Percentiles rank a stretch among this genome's conserved stretches.
phyloP scores from a whole-genome alignment of 345 rosid species.

The Raphanus sativus region DNA sequence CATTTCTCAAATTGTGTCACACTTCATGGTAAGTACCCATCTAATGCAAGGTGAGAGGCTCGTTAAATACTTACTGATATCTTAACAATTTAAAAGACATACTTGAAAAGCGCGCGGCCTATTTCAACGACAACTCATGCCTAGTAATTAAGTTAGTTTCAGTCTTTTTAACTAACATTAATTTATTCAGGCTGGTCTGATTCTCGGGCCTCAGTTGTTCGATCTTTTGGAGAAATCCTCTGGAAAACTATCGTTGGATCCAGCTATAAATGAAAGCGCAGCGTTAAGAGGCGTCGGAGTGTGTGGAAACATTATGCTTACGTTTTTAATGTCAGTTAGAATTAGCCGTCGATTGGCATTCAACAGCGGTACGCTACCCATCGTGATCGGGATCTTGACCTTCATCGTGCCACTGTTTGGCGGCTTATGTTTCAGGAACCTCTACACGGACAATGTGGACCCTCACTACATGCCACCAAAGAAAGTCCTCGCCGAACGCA shows the following conservation, averaged over 20 bases:
- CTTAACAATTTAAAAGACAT: not conserved
- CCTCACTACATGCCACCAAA: slow-evolving; percentile 13
- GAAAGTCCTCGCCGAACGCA: slow-evolving; percentile 15
- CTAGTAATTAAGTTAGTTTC: not conserved
- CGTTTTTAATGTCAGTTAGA: slow-evolving; percentile 48
- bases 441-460: not conserved
- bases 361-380: slow-evolving; percentile 19
- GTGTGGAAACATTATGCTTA: slow-evolving; percentile 38
- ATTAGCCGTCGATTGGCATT: slow-evolving; percentile 34
- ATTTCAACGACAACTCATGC: not conserved
- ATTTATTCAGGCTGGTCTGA: slow-evolving; percentile 33
- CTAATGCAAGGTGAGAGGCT: not conserved
- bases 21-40: slow-evolving; percentile 15
- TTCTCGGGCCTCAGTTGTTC: slow-evolving; percentile 23
- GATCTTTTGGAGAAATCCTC: slow-evolving; percentile 20
- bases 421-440: slow-evolving; percentile 9
- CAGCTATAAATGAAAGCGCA: not conserved
- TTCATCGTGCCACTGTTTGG: slow-evolving; percentile 7
- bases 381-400: slow-evolving; percentile 20
- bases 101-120: not conserved
- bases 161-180: not conserved
- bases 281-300: slow-evolving; percentile 27
- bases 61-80: not conserved
- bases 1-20: slow-evolving; percentile 7
- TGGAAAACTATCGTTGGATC: slow-evolving; percentile 9